These are phyloP conservation scores for Areca catechu DNA, from an alignment of 176 grass and related monocot species.

Conservation along the genomic window DNA sequence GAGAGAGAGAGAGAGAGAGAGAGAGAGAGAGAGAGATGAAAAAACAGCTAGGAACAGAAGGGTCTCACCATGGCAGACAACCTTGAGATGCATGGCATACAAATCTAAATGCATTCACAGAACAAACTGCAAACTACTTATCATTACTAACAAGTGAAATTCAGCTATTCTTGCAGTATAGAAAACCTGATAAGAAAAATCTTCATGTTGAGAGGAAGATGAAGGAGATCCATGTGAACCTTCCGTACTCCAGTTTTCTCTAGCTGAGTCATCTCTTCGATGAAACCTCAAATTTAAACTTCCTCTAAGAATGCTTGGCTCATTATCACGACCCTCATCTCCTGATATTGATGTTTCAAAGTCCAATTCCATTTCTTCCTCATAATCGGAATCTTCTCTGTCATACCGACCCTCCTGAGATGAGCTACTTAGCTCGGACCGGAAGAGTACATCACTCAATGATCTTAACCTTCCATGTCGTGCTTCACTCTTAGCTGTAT, in stretches of 20 bases:
- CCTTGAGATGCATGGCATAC: too few relatives aligned
- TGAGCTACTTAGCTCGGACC: conserved; percentile 47
- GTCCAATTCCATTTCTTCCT: conserved; percentile 92
- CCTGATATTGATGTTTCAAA: conserved; percentile 71
- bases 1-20: too few relatives aligned
- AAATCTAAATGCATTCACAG: too few relatives aligned
- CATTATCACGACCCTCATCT: conserved; percentile 65
- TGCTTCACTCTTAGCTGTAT: conserved; percentile 31
- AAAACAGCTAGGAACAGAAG: too few relatives aligned
- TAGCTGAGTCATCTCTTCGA: conserved; percentile 43
- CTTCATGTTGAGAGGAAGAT: conserved; percentile 21
- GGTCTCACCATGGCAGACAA: too few relatives aligned
- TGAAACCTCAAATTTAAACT: conserved; percentile 68
- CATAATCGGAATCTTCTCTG: conserved; percentile 58
- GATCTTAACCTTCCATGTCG: conserved; percentile 54
- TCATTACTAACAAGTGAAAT: too few relatives aligned
- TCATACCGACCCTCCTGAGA: conserved; percentile 49
- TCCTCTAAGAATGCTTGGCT: conserved; percentile 44
- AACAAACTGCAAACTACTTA: too few relatives aligned
- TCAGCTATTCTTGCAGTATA: not conserved
- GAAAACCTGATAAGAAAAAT: conserved; percentile 56
- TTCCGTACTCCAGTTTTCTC: conserved; percentile 40
- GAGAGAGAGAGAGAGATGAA: too few relatives aligned
- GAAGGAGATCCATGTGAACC: conserved; percentile 22
- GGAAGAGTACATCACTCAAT: conserved; percentile 72